These are phyloP conservation scores for Hanseniaspora meyeri DNA, from an alignment of 805 yeast genomes.

Conservation along the genomic window DNA sequence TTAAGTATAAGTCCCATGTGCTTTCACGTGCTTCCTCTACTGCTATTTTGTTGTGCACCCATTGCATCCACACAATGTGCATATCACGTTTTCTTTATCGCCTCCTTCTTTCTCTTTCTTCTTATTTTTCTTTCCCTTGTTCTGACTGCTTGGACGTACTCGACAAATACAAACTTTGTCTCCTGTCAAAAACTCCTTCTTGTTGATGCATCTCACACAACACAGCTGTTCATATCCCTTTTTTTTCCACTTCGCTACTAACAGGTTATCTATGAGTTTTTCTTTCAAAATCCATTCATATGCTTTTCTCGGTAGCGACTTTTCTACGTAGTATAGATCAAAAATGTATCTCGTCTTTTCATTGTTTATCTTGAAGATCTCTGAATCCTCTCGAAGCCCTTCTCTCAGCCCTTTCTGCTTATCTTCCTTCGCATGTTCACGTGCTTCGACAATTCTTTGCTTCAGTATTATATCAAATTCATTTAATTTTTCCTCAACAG, in stretches of 20 bases:
- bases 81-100: constrained; percentile 38
- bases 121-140: constrained; percentile 20
- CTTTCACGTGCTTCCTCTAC: too few relatives aligned
- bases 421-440: not conserved
- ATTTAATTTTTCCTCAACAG: not conserved
- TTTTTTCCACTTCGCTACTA: constrained; percentile 77
- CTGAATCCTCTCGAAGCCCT: constrained; percentile 60
- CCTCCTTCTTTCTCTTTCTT: constrained; percentile 14
- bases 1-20: too few relatives aligned
- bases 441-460: not conserved
- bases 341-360: constrained; percentile 67
- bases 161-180: constrained; percentile 71
- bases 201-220: constrained; percentile 61
- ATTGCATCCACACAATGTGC: constrained; percentile 66
- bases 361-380: constrained; percentile 55
- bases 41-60: constrained; percentile 42
- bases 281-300: constrained; percentile 65
- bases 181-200: constrained; percentile 47
- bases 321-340: constrained; percentile 57
- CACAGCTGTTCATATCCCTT: constrained; percentile 80
- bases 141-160: constrained; percentile 51
- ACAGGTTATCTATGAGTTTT: constrained; percentile 49
- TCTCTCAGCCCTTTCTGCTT: constrained; percentile 24
- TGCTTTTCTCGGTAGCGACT: constrained; percentile 51
- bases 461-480: not conserved